phyloP scores from a whole-genome alignment of 2,329 filamentous ascomycete species.

The Ceratocystiopsis sp. region DNA sequence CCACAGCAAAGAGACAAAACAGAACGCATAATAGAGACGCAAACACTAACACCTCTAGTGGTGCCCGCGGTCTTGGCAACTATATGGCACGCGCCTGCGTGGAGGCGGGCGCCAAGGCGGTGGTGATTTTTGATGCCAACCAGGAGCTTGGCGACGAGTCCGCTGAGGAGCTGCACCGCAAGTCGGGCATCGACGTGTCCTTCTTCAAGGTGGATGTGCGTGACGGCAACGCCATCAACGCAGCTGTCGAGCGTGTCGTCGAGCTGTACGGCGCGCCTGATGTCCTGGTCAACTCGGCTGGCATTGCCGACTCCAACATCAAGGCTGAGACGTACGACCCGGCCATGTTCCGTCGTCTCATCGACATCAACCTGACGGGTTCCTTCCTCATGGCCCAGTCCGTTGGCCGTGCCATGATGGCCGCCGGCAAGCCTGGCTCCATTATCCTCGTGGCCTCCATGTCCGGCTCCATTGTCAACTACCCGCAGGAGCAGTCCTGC shows the following conservation, averaged over 20 bases:
- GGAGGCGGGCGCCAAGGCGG: constrained; percentile 56
- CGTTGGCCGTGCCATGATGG: constrained; percentile 58
- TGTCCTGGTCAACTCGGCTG: constrained; percentile 63
- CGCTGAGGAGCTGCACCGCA: constrained; percentile 50
- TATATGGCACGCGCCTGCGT: constrained; percentile 63
- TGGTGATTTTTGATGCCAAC: constrained; percentile 63
- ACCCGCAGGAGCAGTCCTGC: constrained; percentile 65
- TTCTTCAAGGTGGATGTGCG: constrained; percentile 71
- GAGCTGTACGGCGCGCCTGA: constrained; percentile 52
- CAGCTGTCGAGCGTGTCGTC: constrained; percentile 49
- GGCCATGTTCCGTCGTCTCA: constrained; percentile 59
- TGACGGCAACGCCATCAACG: constrained; percentile 51
- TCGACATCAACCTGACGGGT: constrained; percentile 70
- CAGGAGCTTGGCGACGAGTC: constrained; percentile 55
- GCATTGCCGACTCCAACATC: constrained; percentile 72
- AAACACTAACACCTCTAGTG: constrained; percentile 28
- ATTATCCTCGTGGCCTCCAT: constrained; percentile 66
- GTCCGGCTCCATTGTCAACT: constrained; percentile 75
- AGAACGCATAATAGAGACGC: too few relatives aligned
- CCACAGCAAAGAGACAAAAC: neutral
- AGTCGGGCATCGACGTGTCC: constrained; percentile 55
- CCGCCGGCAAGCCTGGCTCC: constrained; percentile 50
- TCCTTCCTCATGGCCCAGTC: constrained; percentile 62
- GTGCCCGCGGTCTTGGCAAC: constrained; percentile 61
- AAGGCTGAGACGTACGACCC: constrained; percentile 62